Base-by-base conservation (phyloP, 2,329 filamentous ascomycete species). In the Fusarium humuli region DNA sequence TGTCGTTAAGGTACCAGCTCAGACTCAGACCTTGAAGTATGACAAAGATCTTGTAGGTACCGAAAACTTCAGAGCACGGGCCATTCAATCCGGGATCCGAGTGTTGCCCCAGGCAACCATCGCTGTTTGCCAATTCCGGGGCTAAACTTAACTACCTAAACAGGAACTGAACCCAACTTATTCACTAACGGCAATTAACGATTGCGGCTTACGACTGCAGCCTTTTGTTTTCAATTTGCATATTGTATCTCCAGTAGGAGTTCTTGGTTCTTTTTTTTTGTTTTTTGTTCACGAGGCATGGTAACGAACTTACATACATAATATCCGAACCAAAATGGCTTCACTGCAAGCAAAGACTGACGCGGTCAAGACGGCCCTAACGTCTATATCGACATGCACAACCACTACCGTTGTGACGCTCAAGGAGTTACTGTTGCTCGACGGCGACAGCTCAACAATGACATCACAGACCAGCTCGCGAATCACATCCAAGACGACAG, bases 311-410 rank as follows among this genome's bases (percentile, higher is more conserved):
- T 57, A 67, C 59, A 60, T 72, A 71, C 69, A 76, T 75, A 72
- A 70, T 68, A 63, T 69, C 72, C 23, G 34, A 37, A 37, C 34
- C 34, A 37, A 27, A 64, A 85, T 86, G 83, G 78, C 81, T 80
- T 81, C 83, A 65, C 69, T 80, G 75, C 79, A 81, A 69, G 76
- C 76, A 70, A 83, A 83, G 72, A 77, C 76, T 73, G 83, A 86
- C 66, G 82, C 85, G 65, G 83, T 88, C 74, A 89, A 88, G 75
- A 80, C 81, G 65, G 86, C 86, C 44, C 79, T 89, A 68, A 80
- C 84, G 66, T 86, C 84, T 57, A 82, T 82, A 14, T 79, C 84
- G 48, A 88, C 83, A 71, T 90, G 87, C 78, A 87, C 86, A 45
- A 78, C 84, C 23, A 76, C 83, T 4, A 84, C 81, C 30, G 83